Evolutionary conservation across 108 stramenopile genomes (phyloP), one percentile per base, ranked within the genome.

Genomic region (Pinguiococcus pyrenoidosus): DNA sequence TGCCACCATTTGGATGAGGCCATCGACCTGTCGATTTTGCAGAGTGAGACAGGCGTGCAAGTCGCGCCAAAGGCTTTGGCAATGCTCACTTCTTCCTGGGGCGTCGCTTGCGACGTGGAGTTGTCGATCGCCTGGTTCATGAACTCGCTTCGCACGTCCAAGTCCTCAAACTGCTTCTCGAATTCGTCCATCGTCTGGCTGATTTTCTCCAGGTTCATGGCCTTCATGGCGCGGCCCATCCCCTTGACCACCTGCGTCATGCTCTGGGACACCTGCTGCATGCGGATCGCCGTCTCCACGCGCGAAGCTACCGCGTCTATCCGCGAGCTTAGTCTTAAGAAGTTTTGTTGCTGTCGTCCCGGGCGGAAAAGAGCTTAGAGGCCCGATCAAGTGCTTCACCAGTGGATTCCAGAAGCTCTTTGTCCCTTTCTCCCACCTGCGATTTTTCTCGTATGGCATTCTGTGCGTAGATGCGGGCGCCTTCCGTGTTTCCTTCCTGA

Each of bases 391-490:
- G n/a, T n/a, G n/a, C n/a, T n/a, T n/a, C n/a, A n/a, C n/a, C n/a
- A n/a, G n/a, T n/a, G n/a, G n/a, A n/a, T n/a, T n/a, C n/a, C n/a
- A n/a, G n/a, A n/a, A n/a, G n/a, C n/a, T n/a, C n/a, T n/a, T n/a
- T n/a, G n/a, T n/a, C n/a, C n/a, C n/a, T n/a, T n/a, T n/a, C n/a
- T n/a, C n/a, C n/a, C n/a, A 44, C 33, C 62, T 94, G 91, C 67
- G 89, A 93, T 61, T 95, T 92, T 63, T 92, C 96, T 41, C 92
- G 86, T 58, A 95, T 98, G 32, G 92, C 92, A 66, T 92, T 92
- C 68, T 90, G 86, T 7, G 84, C 95, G 56, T 91, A 92, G 53
- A 94, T 91, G 17, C 82, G 80, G 23, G 95, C 95, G 4, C 88
- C 89, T 52, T 93, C 96, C 27, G 72, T 68, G 49, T 93, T 88